Evolutionary conservation across 2,329 filamentous ascomycete species (phyloP), one percentile per base, ranked within the genome.

Genomic region (Blumeriella jaapii): DNA sequence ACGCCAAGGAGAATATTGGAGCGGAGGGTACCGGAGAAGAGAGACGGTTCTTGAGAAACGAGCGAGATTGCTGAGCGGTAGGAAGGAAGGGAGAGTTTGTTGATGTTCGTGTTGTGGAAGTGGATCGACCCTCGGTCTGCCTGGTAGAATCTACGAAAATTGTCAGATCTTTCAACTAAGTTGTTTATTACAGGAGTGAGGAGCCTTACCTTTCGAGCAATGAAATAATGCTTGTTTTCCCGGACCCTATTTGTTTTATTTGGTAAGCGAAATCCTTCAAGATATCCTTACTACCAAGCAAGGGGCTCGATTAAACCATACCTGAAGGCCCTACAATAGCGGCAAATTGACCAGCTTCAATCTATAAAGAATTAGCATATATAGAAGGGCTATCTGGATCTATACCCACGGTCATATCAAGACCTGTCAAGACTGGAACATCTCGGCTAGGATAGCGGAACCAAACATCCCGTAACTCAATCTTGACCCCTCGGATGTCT

Each of bases 361-460:
- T 24, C 22, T 24, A 24, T n/a, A n/a, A 10, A 9, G 22, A 20
- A 95, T 65, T 2, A 96, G 67, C 2, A 83, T 4, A 95, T 64
- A 0, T 89, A 89, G 2, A 87, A 93, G 6, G 81, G 84, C 62
- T 93, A 93, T n/a, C 87, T 86, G 2, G 85, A 61, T 17, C 64
- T 57, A 34, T 24, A 24, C 22, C 12, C 22, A 81, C 68, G 2
- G 29, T 38, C n/a, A 42, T 14, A 31, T 34, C 28, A 8, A 44
- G 29, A 10, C 38, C 41, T 16, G 19, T 38, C 5, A 44, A 23
- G 3, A 46, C 37, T 12, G 23, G 26, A 12, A 37, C 40, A 4
- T 27, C 11, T 14, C 42, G 27, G 6, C 34, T 38, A 8, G 39
- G 42, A 29, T 45, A 45, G 11, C 32, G 23, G 24, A 45, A 45